Percentiles rank a stretch among this genome's conserved stretches.
Evolutionary conservation across 139 green algal genomes (phyloP).

Genomic region (Coelastrella sp.): DNA sequence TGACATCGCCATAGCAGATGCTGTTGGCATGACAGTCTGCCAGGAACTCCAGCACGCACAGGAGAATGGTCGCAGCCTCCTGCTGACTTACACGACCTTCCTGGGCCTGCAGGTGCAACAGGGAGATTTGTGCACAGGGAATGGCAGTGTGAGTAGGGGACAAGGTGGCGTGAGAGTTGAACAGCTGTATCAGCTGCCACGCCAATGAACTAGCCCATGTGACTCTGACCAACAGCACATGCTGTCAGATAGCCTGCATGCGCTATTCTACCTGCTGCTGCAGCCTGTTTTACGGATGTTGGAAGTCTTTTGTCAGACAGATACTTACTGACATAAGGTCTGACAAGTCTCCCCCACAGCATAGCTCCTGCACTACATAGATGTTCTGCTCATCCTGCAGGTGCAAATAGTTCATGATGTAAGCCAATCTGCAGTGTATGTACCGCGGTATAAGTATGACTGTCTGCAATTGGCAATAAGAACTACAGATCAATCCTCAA

Average conservation of each 20-base stretch:
- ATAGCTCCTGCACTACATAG: constrained; percentile 49
- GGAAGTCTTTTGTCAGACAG: too few relatives aligned
- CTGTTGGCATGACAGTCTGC: constrained; percentile 61
- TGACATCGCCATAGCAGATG: constrained; percentile 69
- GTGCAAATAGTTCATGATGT: background rate
- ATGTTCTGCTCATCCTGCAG: constrained; percentile 40
- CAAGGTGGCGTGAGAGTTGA: background rate
- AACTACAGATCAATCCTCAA: background rate
- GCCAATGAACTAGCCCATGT: too few relatives aligned
- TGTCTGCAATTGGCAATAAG: background rate
- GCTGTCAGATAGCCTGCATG: too few relatives aligned
- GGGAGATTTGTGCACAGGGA: background rate
- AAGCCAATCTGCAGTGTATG: background rate
- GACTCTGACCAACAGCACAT: too few relatives aligned
- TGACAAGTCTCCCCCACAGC: constrained; percentile 28
- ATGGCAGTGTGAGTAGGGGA: background rate
- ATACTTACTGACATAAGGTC: constrained; percentile 40
- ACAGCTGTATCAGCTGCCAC: too few relatives aligned
- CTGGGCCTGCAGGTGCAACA: constrained; percentile 22
- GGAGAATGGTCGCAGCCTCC: constrained; percentile 60
- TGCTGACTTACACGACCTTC: constrained; percentile 55
- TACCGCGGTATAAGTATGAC: background rate
- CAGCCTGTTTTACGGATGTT: too few relatives aligned
- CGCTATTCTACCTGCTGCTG: too few relatives aligned
- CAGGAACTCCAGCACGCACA: constrained; percentile 67